A percentile compares a stretch with the other conserved stretches of the same genome.
These are phyloP conservation scores for Annulohypoxylon moriforme DNA, from an alignment of 495 filamentous ascomycete species.

Conservation along the genomic window DNA sequence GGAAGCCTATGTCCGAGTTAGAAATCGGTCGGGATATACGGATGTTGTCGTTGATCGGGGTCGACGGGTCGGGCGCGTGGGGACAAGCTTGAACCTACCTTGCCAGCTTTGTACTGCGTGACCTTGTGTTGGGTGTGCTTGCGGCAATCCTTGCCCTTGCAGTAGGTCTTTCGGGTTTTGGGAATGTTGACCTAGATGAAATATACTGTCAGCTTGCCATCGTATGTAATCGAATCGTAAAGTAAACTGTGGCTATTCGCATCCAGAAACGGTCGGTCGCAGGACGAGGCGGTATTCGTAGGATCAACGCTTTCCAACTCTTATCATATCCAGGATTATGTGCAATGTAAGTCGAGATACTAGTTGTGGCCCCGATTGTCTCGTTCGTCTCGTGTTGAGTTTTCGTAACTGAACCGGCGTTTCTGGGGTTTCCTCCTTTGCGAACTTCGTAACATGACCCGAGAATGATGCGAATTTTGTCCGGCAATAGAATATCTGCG, in stretches of 20 bases:
- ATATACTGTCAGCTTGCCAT: slow-evolving; percentile 72
- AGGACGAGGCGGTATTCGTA: neutral
- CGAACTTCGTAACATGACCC: slow-evolving; percentile 4
- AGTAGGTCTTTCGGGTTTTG: slow-evolving; percentile 83
- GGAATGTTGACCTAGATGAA: slow-evolving; percentile 63
- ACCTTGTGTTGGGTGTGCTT: slow-evolving; percentile 79
- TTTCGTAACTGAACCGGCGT: slow-evolving; percentile 5
- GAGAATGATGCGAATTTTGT: neutral
- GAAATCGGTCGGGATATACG: slow-evolving; percentile 6
- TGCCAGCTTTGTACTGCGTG: slow-evolving; percentile 95
- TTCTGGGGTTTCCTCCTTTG: slow-evolving; percentile 7
- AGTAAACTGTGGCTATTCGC: slow-evolving; percentile 7
- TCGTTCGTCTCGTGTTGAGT: slow-evolving; percentile 20
- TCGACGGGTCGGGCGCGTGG: neutral
- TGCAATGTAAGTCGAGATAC: neutral
- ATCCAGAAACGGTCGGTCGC: neutral
- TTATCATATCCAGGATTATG: neutral
- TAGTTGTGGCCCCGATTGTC: slow-evolving; percentile 1
- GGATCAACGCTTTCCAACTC: neutral
- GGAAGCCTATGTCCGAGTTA: slow-evolving; percentile 59
- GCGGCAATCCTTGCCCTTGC: slow-evolving; percentile 93
- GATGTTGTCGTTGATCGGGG: neutral
- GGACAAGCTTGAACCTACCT: slow-evolving; percentile 55
- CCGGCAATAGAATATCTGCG: neutral
- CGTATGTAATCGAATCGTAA: slow-evolving; percentile 7